phyloP scores from a whole-genome alignment of 306 rosid genomes.

The Glycyrrhiza uralensis region DNA sequence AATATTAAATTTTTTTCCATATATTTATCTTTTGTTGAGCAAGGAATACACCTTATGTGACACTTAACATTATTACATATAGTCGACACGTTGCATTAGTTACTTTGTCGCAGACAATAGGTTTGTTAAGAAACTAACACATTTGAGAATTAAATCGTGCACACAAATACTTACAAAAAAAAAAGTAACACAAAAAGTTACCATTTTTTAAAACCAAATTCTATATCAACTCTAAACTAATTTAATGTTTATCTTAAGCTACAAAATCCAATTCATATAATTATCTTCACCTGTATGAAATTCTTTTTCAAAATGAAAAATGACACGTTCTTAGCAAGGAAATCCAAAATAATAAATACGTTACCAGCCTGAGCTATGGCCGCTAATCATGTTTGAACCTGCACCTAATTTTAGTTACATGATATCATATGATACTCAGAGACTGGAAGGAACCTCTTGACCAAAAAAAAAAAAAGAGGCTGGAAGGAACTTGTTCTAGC shows the following conservation, averaged over 20 bases:
- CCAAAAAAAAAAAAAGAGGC: too few relatives aligned
- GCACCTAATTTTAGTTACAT: background rate
- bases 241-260: background rate
- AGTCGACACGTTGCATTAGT: too few relatives aligned
- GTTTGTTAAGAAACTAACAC: background rate
- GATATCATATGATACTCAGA: background rate
- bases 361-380: background rate
- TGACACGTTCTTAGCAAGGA: background rate
- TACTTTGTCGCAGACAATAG: too few relatives aligned
- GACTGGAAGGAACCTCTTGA: too few relatives aligned
- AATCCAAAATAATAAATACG: background rate
- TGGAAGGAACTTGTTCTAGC: too few relatives aligned
- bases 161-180: background rate
- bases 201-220: background rate
- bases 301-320: background rate
- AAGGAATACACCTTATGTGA: too few relatives aligned
- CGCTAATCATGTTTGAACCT: constrained; percentile 6
- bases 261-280: background rate
- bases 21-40: too few relatives aligned
- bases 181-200: background rate
- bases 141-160: background rate
- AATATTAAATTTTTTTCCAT: too few relatives aligned
- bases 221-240: background rate
- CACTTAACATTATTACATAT: background rate
- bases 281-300: background rate